Percentiles rank a stretch among this genome's conserved stretches.
phyloP scores from a whole-genome alignment of 2,329 filamentous ascomycete genomes.

The Clonostachys solani region DNA sequence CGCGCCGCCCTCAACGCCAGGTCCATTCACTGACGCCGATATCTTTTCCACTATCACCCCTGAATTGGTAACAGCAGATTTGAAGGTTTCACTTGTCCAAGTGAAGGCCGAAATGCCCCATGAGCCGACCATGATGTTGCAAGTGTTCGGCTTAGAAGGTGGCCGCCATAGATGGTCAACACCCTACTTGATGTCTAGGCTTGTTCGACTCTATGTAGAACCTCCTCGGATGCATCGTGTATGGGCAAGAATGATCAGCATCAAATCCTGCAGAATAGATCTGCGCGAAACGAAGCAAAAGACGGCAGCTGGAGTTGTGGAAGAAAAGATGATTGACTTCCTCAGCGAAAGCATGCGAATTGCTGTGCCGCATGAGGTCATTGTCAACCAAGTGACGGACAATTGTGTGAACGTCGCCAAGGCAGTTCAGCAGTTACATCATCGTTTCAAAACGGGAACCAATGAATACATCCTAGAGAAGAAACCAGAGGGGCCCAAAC shows the following conservation, averaged over 20 bases:
- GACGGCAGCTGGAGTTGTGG: slow-evolving; percentile 50
- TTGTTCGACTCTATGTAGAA: slow-evolving; percentile 83
- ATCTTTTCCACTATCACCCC: slow-evolving; percentile 24
- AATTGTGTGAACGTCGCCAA: slow-evolving; percentile 88
- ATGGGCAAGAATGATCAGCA: slow-evolving; percentile 82
- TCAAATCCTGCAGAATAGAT: slow-evolving; percentile 78
- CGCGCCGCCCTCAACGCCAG: slow-evolving; percentile 27
- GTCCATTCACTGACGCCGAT: slow-evolving; percentile 16
- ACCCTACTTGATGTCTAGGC: slow-evolving; percentile 72
- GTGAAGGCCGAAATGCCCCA: slow-evolving; percentile 84
- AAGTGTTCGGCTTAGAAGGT: slow-evolving; percentile 76
- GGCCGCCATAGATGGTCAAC: slow-evolving; percentile 84
- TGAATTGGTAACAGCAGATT: slow-evolving; percentile 77
- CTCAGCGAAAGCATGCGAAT: slow-evolving; percentile 81
- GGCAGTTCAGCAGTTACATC: slow-evolving; percentile 83
- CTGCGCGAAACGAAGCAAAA: slow-evolving; percentile 74
- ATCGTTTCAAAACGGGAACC: slow-evolving; percentile 83
- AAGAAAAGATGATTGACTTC: slow-evolving; percentile 82
- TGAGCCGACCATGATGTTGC: slow-evolving; percentile 88
- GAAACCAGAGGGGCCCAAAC: slow-evolving; percentile 78
- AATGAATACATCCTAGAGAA: slow-evolving; percentile 88
- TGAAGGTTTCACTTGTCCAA: slow-evolving; percentile 78
- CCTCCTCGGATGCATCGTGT: slow-evolving; percentile 76
- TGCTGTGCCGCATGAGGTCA: slow-evolving; percentile 85
- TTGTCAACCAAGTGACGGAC: slow-evolving; percentile 88